phyloP scores from a whole-genome alignment of 225 moss, liverwort and hornwort species.

The Antitrichia curtipendula region DNA sequence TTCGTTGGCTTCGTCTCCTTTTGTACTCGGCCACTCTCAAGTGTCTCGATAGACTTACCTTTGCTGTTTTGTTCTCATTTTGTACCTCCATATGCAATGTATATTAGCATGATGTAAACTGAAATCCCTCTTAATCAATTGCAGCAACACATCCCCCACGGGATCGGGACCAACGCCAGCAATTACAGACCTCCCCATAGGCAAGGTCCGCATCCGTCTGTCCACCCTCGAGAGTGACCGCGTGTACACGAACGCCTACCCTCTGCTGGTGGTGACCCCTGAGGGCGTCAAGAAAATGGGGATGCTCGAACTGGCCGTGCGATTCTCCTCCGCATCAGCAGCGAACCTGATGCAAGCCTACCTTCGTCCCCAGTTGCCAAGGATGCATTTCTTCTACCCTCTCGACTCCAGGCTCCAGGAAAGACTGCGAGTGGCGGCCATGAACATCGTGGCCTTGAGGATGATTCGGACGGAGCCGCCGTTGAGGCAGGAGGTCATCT shows the following conservation, averaged over 20 bases:
- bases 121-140: neutral
- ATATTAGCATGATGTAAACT: neutral
- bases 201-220: conserved; percentile 66
- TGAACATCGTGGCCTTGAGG: neutral
- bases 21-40: neutral
- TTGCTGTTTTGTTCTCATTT: neutral
- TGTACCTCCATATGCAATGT: neutral
- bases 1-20: neutral
- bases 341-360: neutral
- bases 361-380: neutral
- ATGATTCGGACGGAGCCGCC: neutral
- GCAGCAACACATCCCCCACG: conserved; percentile 46
- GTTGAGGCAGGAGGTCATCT: neutral
- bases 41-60: neutral
- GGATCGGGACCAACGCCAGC: conserved; percentile 5
- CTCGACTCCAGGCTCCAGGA: neutral
- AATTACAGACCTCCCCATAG: conserved; percentile 47
- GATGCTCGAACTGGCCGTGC: neutral
- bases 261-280: conserved; percentile 53
- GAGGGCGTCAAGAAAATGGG: neutral
- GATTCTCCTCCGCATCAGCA: neutral
- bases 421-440: neutral
- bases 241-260: conserved; percentile 73
- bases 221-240: conserved; percentile 76
- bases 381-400: conserved; percentile 1